phyloP scores from a whole-genome alignment of 179 eudicot species.

The Silene coronaria region DNA sequence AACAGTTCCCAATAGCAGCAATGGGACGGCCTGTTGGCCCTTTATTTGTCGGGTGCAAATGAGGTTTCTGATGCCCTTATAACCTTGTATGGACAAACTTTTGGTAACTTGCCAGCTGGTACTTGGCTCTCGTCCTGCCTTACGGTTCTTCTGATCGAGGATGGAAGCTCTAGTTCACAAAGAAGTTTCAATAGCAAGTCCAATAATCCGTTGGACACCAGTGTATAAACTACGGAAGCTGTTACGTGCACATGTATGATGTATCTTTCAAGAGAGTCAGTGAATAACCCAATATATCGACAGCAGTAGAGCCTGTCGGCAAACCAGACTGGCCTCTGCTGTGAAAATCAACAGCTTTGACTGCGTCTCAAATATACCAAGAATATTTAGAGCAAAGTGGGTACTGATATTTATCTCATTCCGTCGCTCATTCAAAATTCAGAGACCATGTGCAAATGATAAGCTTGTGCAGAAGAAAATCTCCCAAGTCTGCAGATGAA shows the following conservation, averaged over 20 bases:
- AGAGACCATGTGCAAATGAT: constrained; percentile 44
- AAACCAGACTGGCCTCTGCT: constrained; percentile 35
- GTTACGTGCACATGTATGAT: constrained; percentile 56
- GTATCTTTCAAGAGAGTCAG: constrained; percentile 64
- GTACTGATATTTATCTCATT: constrained; percentile 33
- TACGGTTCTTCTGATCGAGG: constrained; percentile 53
- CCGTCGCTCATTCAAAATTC: constrained; percentile 51
- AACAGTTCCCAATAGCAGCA: too few species aligned
- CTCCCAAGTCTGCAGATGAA: too few species aligned
- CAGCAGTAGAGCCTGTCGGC: constrained; percentile 44
- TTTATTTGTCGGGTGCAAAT: too few species aligned
- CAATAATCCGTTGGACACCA: constrained; percentile 51
- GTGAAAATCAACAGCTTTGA: constrained; percentile 32
- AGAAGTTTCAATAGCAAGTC: constrained; percentile 57
- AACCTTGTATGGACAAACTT: constrained; percentile 45
- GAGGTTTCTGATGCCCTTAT: too few species aligned
- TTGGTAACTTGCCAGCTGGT: constrained; percentile 23
- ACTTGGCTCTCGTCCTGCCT: constrained; percentile 29
- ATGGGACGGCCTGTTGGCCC: too few species aligned
- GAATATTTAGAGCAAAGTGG: constrained; percentile 39
- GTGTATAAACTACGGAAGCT: constrained; percentile 18
- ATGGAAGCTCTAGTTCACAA: constrained; percentile 67
- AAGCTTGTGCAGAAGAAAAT: constrained; percentile 52
- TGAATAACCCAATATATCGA: constrained; percentile 69
- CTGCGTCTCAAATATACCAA: constrained; percentile 46